These are phyloP conservation scores for Hysterangium stoloniferum DNA, from an alignment of 768 basidiomycete genomes.

Conservation along the genomic window DNA sequence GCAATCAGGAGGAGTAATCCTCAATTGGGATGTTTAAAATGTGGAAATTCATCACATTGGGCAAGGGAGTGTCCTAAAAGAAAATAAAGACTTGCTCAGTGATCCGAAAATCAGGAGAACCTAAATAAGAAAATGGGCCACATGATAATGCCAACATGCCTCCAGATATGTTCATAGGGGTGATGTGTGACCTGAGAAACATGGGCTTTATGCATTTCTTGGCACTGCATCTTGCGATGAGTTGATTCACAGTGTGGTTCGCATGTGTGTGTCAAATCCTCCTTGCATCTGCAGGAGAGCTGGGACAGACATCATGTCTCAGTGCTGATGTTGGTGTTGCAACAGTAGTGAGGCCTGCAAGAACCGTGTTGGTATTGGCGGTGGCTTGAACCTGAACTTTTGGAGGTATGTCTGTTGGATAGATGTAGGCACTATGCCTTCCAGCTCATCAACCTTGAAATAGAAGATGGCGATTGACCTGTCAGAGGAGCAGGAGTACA, in stretches of 20 bases:
- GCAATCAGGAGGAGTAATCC: too few species aligned
- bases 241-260: conserved; percentile 49
- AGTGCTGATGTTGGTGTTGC: conserved; percentile 38
- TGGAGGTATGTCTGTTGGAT: conserved; percentile 75
- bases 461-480: conserved; percentile 86
- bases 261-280: too few species aligned
- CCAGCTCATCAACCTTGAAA: conserved; percentile 73
- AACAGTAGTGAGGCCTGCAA: conserved; percentile 33
- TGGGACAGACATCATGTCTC: conserved; percentile 35
- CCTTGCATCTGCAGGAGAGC: not conserved
- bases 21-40: too few species aligned
- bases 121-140: too few species aligned
- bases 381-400: conserved; percentile 68
- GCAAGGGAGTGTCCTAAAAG: too few species aligned
- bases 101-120: too few species aligned
- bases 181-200: conserved; percentile 20
- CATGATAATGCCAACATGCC: too few species aligned
- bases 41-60: too few species aligned
- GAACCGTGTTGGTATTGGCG: conserved; percentile 28
- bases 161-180: too few species aligned
- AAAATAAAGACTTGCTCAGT: too few species aligned
- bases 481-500: conserved; percentile 94
- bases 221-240: conserved; percentile 67
- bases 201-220: conserved; percentile 60
- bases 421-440: conserved; percentile 67